Conservation (phyloP, 2,329 filamentous ascomycete species). For the Beauveria sp. region DNA sequence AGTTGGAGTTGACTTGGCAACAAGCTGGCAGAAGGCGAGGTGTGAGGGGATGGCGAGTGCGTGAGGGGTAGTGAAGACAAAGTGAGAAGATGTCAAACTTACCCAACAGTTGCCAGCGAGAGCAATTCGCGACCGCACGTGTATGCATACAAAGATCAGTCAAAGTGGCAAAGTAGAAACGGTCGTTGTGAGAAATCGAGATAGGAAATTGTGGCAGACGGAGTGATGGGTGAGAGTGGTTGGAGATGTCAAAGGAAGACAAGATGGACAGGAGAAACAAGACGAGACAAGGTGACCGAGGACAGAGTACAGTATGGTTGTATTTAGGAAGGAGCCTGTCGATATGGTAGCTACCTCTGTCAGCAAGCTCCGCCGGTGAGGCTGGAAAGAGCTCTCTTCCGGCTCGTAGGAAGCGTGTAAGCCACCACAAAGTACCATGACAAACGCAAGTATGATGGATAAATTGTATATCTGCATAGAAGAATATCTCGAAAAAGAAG, state of each 20-base stretch:
- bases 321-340: neutral
- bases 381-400: neutral
- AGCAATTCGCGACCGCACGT: conserved; percentile 25
- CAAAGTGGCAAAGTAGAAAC: conserved; percentile 11
- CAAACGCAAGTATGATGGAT: neutral
- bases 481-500: neutral
- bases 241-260: conserved; percentile 6
- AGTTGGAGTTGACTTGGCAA: neutral
- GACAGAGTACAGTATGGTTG: neutral
- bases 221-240: conserved; percentile 1
- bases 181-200: conserved; percentile 5
- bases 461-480: neutral
- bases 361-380: neutral
- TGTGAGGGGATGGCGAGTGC: neutral
- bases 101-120: conserved; percentile 19
- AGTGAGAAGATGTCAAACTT: conserved; percentile 9
- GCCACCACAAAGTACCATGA: neutral
- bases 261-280: neutral
- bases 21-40: neutral
- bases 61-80: conserved; percentile 3
- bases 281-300: neutral
- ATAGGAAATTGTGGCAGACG: conserved; percentile 7
- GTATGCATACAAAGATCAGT: conserved; percentile 31
- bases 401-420: neutral
- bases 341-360: neutral